These are phyloP conservation scores for Penicillium glabrum DNA, from an alignment of 2,329 filamentous ascomycete genomes.

Conservation along the genomic window DNA sequence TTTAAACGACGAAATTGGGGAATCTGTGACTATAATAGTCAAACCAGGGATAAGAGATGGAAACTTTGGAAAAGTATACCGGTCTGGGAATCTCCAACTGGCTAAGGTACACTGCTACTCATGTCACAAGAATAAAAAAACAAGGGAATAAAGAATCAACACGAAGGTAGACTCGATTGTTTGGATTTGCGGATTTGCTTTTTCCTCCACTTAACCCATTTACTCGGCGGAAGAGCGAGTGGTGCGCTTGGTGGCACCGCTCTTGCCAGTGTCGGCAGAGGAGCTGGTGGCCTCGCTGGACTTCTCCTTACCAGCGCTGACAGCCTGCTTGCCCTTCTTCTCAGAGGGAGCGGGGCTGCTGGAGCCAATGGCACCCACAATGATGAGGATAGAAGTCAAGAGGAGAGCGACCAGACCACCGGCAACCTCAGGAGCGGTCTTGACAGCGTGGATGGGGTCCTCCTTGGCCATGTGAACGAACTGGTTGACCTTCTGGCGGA, in stretches of 20 bases:
- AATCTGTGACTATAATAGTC: neutral
- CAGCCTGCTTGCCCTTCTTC: constrained; percentile 76
- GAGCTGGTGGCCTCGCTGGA: constrained; percentile 62
- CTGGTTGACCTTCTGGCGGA: constrained; percentile 90
- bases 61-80: constrained; percentile 6
- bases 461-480: constrained; percentile 83
- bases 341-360: constrained; percentile 63
- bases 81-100: constrained; percentile 12
- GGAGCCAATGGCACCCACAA: constrained; percentile 65
- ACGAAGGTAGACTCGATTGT: constrained; percentile 6
- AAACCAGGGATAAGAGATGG: neutral
- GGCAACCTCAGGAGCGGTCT: constrained; percentile 88
- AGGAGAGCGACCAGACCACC: constrained; percentile 72
- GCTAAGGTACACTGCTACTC: constrained; percentile 17
- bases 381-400: constrained; percentile 68
- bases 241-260: constrained; percentile 62
- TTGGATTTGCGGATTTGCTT: constrained; percentile 13
- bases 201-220: constrained; percentile 13
- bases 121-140: constrained; percentile 7
- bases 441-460: constrained; percentile 79
- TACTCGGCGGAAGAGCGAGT: constrained; percentile 47
- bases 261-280: constrained; percentile 73
- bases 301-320: constrained; percentile 60
- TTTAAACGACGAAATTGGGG: constrained; percentile 1
- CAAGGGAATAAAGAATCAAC: constrained; percentile 14